Percentiles rank a stretch among this genome's conserved stretches.
phyloP scores from a whole-genome alignment of 345 rosid genomes.

The Iberis pinnata region DNA sequence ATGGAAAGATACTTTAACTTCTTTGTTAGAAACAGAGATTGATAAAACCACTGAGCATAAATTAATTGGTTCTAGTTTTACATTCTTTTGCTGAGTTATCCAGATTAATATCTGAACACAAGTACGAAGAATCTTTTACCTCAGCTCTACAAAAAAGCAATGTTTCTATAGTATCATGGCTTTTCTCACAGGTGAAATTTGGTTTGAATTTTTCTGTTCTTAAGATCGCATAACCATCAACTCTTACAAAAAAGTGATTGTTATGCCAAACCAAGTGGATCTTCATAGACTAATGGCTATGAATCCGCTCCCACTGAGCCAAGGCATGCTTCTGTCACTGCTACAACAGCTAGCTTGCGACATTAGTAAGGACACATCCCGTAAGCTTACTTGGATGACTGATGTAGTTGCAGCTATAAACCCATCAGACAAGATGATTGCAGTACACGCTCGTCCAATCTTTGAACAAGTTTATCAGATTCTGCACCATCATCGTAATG shows the following conservation, averaged over 20 bases:
- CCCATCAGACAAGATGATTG: slow-evolving; percentile 64
- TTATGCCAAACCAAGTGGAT: slow-evolving; percentile 48
- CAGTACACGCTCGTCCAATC: slow-evolving; percentile 51
- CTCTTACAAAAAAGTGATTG: slow-evolving; percentile 1
- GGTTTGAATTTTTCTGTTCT: not conserved
- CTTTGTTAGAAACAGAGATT: slow-evolving; percentile 28
- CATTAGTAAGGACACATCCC: slow-evolving; percentile 49
- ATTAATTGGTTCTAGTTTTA: slow-evolving; percentile 28
- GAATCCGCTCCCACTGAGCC: slow-evolving; percentile 69
- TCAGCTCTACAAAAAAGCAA: slow-evolving; percentile 74
- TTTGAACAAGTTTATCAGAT: slow-evolving; percentile 71
- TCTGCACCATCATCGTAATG: slow-evolving; percentile 44
- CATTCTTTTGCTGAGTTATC: slow-evolving; percentile 36
- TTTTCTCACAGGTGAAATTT: slow-evolving; percentile 64
- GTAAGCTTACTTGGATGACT: slow-evolving; percentile 72
- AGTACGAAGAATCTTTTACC: slow-evolving; percentile 77
- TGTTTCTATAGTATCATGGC: slow-evolving; percentile 72
- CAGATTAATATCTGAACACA: slow-evolving; percentile 54
- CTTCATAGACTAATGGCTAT: slow-evolving; percentile 42
- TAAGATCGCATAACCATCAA: not conserved
- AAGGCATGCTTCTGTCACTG: slow-evolving; percentile 74
- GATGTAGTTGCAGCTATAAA: slow-evolving; percentile 66
- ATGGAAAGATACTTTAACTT: slow-evolving; percentile 35
- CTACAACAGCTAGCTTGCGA: slow-evolving; percentile 83
- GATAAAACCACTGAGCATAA: slow-evolving; percentile 35